Percentiles rank a stretch among this genome's conserved stretches.
Conservation (phyloP, 306 rosid genomes). For the Citrullus colocynthis region DNA sequence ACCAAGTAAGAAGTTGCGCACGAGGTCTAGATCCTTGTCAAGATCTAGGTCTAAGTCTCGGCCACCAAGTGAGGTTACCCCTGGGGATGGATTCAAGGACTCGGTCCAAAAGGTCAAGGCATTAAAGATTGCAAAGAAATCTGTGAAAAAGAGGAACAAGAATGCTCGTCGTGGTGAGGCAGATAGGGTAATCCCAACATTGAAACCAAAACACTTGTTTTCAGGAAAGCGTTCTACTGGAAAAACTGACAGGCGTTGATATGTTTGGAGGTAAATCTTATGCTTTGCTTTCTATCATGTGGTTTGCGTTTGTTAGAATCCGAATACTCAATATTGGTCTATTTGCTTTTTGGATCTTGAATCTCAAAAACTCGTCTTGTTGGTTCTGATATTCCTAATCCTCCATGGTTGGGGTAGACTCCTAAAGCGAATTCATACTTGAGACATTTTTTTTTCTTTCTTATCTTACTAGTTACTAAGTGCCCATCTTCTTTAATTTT, state of each 20-base stretch:
- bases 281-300: background rate
- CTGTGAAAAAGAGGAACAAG: slow-evolving; percentile 63
- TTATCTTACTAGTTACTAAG: background rate
- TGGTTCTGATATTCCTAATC: background rate
- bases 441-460: background rate
- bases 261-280: slow-evolving; percentile 15
- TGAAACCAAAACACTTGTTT: slow-evolving; percentile 72
- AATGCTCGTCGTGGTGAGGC: slow-evolving; percentile 84
- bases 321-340: background rate
- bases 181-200: slow-evolving; percentile 69
- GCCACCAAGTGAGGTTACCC: slow-evolving; percentile 51
- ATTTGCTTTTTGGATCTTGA: background rate
- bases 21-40: slow-evolving; percentile 32
- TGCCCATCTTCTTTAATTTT: background rate
- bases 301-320: background rate
- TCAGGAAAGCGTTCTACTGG: slow-evolving; percentile 71
- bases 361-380: background rate
- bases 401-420: background rate
- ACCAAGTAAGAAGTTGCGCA: slow-evolving; percentile 53
- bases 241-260: slow-evolving; percentile 63
- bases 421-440: background rate
- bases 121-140: slow-evolving; percentile 40
- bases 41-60: slow-evolving; percentile 45
- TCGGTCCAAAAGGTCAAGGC: slow-evolving; percentile 66
- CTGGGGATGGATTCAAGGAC: slow-evolving; percentile 81